Conservation (phyloP, 768 basidiomycete species). For the Cubamyces sp. region DNA sequence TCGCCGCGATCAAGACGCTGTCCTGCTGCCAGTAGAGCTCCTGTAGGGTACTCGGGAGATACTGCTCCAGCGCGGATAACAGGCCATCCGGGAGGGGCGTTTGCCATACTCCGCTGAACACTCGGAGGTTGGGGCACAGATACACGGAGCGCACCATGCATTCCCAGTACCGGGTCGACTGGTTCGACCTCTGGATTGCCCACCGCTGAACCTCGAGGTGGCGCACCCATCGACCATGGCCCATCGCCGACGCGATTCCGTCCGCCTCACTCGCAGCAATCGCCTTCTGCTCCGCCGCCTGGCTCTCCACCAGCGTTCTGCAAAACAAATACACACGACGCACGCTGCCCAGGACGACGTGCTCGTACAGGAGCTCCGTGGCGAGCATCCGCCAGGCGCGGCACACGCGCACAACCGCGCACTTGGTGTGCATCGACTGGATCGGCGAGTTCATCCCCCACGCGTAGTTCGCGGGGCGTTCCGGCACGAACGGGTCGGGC, state of each 20-base stretch:
- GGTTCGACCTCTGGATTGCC: slow-evolving; percentile 40
- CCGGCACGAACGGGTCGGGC: slow-evolving; percentile 49
- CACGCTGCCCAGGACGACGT: slow-evolving; percentile 51
- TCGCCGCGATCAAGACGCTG: slow-evolving; percentile 19
- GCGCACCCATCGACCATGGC: slow-evolving; percentile 51
- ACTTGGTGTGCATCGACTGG: slow-evolving; percentile 52
- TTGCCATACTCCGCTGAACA: slow-evolving; percentile 52
- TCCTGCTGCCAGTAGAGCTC: slow-evolving; percentile 50
- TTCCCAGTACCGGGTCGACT: slow-evolving; percentile 43
- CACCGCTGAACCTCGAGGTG: slow-evolving; percentile 53
- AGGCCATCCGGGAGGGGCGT: slow-evolving; percentile 48
- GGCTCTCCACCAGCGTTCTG: slow-evolving; percentile 37
- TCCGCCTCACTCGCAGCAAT: neutral
- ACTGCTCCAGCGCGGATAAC: slow-evolving; percentile 42
- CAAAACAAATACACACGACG: slow-evolving; percentile 45
- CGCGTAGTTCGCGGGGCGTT: slow-evolving; percentile 45
- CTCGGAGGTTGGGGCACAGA: slow-evolving; percentile 48
- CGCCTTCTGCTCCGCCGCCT: neutral
- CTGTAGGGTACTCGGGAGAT: slow-evolving; percentile 47
- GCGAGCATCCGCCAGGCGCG: slow-evolving; percentile 50
- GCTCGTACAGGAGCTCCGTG: slow-evolving; percentile 48
- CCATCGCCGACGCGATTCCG: neutral
- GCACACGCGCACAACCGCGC: slow-evolving; percentile 51
- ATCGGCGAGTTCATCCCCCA: slow-evolving; percentile 52
- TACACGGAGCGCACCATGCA: slow-evolving; percentile 49